Evolutionary conservation across 352 stramenopile genomes (phyloP), one percentile per base, ranked within the genome.

Genomic region (Thalassiosira mediterranea): DNA sequence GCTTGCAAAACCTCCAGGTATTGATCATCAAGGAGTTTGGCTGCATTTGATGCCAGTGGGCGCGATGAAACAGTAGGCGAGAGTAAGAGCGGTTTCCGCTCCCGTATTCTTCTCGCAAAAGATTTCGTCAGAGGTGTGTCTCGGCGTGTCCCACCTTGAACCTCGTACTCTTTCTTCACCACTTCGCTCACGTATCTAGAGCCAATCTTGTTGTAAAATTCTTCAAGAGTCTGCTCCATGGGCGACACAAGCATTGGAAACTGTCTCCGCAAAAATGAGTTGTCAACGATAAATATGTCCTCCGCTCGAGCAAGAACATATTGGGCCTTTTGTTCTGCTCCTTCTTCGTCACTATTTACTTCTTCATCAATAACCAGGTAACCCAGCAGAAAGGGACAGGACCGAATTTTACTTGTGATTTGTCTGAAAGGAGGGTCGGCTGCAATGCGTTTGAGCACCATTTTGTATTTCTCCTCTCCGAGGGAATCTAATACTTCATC

Each of bases 251-350:
- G 61, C 31, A 90, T 83, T 10, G 74, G 72, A 67, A 92, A 92
- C 79, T 90, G 87, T 44, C 86, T 64, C 38, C 81, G 75, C 37
- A 92, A 83, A 64, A 92, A 89, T 0, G 77, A 83, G 64, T 92
- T 92, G 62, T 92, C 86, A 25, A 92, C 83, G 31, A 92, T 83
- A 53, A 82, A 87, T 38, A 92, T 89, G 58, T 90, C 83, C 1
- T 80, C 60, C 1, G 86, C 86, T 66, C 76, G 83, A 8, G 75
- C 73, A 37, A 92, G 69, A 49, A 87, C 26, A 64, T 69, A 88
- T 23, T 75, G 69, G n/a, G 59, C 61, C 23, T 76, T 71, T 73
- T 78, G 58, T 13, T 21, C 44, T 26, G 52, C 25, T 26, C 37
- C 23, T 29, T 72, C 29, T 44, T 74, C 62, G 1, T 75, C 64